Evolutionary conservation across 2,329 filamentous ascomycete species (phyloP).

Genomic region (Aspergillus oerlinghausenensis): DNA sequence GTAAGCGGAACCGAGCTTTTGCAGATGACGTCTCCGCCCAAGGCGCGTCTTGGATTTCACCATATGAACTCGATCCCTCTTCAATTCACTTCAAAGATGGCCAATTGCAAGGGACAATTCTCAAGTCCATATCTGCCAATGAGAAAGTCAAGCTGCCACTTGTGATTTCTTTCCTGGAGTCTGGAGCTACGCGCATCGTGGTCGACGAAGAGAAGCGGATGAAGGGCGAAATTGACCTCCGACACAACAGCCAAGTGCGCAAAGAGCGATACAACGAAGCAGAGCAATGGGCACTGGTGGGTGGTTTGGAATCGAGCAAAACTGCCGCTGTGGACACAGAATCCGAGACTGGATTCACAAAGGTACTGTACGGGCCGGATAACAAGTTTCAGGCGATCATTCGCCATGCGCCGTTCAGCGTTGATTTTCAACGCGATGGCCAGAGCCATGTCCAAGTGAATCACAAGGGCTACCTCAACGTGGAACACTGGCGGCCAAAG

Average conservation of each 20-base stretch:
- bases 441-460: constrained; percentile 83
- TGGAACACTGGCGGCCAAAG: constrained; percentile 94
- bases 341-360: constrained; percentile 63
- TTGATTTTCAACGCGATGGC: constrained; percentile 83
- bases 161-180: constrained; percentile 82
- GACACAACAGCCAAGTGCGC: constrained; percentile 75
- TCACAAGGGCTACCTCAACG: constrained; percentile 79
- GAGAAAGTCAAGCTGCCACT: constrained; percentile 76
- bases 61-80: constrained; percentile 70
- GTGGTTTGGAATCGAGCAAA: constrained; percentile 68
- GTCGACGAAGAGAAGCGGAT: constrained; percentile 88
- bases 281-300: constrained; percentile 79
- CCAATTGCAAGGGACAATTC: constrained; percentile 70
- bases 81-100: constrained; percentile 74
- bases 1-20: constrained; percentile 86
- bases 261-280: constrained; percentile 96
- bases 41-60: constrained; percentile 68
- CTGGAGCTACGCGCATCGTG: constrained; percentile 78
- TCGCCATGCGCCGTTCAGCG: constrained; percentile 72
- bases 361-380: constrained; percentile 71
- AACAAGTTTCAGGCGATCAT: constrained; percentile 78
- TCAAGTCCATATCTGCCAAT: constrained; percentile 68
- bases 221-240: constrained; percentile 81
- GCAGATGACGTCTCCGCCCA: constrained; percentile 69
- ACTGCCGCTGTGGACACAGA: constrained; percentile 64